Conservation (phyloP, 257 asterid species). For the Salvia hispanica region DNA sequence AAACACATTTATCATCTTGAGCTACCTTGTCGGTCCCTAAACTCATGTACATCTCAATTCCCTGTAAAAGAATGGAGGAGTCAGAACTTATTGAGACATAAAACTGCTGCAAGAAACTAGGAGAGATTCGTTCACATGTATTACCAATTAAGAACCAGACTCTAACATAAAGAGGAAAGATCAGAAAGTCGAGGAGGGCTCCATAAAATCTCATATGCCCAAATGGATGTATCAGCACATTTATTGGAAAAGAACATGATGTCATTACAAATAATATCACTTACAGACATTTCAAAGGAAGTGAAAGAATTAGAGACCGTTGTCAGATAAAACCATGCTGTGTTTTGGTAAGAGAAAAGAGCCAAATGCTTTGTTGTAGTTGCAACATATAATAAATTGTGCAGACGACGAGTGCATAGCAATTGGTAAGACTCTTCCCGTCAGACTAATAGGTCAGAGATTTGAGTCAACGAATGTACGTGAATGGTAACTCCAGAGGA, state of each 20-base stretch:
- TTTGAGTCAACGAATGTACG: too few relatives aligned
- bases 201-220: slow-evolving; percentile 11
- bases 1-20: slow-evolving; percentile 27
- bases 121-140: background rate
- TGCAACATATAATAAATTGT: background rate
- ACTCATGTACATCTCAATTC: slow-evolving; percentile 73
- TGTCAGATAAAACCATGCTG: background rate
- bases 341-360: background rate
- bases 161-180: background rate
- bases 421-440: too few relatives aligned
- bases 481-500: too few relatives aligned
- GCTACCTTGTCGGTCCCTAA: slow-evolving; percentile 73
- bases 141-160: slow-evolving; percentile 16
- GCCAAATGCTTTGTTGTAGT: background rate
- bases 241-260: slow-evolving; percentile 1
- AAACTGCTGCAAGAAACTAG: slow-evolving; percentile 21
- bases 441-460: too few relatives aligned
- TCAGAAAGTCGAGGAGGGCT: slow-evolving; percentile 3
- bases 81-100: slow-evolving; percentile 7
- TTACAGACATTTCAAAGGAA: background rate
- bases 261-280: background rate
- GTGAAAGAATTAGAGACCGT: background rate
- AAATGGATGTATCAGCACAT: slow-evolving; percentile 1
- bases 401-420: too few relatives aligned
- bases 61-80: slow-evolving; percentile 55